phyloP scores from a whole-genome alignment of 805 yeast genomes.

The Lachancea waltii region DNA sequence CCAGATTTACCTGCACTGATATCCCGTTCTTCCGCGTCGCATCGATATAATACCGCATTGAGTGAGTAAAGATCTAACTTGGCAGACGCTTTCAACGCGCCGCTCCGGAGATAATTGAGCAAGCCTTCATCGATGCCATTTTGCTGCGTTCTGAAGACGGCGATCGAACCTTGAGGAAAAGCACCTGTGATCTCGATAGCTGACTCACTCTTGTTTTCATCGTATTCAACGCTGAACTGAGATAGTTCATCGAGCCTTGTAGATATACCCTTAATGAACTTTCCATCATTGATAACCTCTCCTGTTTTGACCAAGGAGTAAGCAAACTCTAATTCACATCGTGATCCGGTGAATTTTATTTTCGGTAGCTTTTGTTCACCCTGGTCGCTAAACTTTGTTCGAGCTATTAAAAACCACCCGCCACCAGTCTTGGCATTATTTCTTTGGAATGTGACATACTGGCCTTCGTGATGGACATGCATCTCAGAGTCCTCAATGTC shows the following conservation, averaged over 20 bases:
- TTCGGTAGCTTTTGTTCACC: slow-evolving; percentile 53
- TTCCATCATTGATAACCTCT: slow-evolving; percentile 35
- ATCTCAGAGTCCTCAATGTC: slow-evolving; percentile 67
- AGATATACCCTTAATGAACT: slow-evolving; percentile 55
- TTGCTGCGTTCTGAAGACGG: slow-evolving; percentile 67
- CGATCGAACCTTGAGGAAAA: slow-evolving; percentile 89
- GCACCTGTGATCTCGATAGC: slow-evolving; percentile 50
- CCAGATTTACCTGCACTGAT: slow-evolving; percentile 67
- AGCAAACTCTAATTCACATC: slow-evolving; percentile 50
- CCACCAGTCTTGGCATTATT: slow-evolving; percentile 75
- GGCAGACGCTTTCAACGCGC: slow-evolving; percentile 68
- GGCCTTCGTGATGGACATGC: slow-evolving; percentile 92
- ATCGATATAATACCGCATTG: slow-evolving; percentile 65
- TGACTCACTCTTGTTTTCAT: slow-evolving; percentile 40
- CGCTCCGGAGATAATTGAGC: slow-evolving; percentile 61
- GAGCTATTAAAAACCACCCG: slow-evolving; percentile 84
- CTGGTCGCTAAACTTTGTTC: slow-evolving; percentile 61
- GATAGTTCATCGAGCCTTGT: slow-evolving; percentile 50
- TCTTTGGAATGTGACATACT: slow-evolving; percentile 85
- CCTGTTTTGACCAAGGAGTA: slow-evolving; percentile 51
- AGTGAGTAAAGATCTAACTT: slow-evolving; percentile 59
- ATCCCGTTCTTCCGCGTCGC: slow-evolving; percentile 87
- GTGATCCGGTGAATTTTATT: slow-evolving; percentile 52
- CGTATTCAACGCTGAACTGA: slow-evolving; percentile 41
- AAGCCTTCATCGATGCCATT: slow-evolving; percentile 58